A percentile compares a stretch with the other conserved stretches of the same genome.
Conservation (phyloP, 2,329 filamentous ascomycete genomes). For the Neopestalotiopsis clavispora region DNA sequence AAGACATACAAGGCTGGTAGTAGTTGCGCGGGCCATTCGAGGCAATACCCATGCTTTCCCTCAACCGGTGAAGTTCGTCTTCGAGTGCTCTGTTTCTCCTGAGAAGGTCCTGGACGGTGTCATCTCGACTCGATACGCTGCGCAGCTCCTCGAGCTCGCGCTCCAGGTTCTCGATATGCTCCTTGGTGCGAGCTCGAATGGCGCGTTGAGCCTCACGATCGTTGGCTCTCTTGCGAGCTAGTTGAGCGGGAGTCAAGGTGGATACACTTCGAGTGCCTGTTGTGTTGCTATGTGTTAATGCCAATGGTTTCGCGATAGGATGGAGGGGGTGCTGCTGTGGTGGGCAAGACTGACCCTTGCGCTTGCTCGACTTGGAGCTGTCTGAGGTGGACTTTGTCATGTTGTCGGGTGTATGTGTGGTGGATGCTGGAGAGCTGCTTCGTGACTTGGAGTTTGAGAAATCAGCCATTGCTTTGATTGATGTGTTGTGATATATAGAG, state of each 20-base stretch:
- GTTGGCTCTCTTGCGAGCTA: conserved; percentile 89
- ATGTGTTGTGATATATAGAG: conserved; percentile 14
- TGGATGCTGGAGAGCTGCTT: conserved; percentile 20
- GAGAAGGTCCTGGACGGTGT: conserved; percentile 56
- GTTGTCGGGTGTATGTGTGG: conserved; percentile 19
- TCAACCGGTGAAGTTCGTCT: conserved; percentile 53
- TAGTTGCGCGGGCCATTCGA: conserved; percentile 28
- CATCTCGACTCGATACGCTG: conserved; percentile 51
- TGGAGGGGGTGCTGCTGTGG: not conserved
- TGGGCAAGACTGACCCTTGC: conserved; percentile 34
- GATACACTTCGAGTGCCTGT: conserved; percentile 77
- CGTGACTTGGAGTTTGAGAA: conserved; percentile 16
- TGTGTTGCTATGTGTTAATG: conserved; percentile 1
- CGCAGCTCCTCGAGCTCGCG: conserved; percentile 74
- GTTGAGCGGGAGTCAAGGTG: conserved; percentile 84
- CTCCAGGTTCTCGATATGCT: conserved; percentile 82
- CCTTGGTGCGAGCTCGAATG: conserved; percentile 84
- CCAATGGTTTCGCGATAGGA: not conserved
- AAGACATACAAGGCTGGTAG: conserved; percentile 33
- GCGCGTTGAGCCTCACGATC: conserved; percentile 89
- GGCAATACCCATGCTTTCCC: conserved; percentile 50
- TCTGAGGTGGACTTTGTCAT: conserved; percentile 29
- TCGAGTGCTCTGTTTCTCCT: conserved; percentile 59
- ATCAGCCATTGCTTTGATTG: conserved; percentile 21
- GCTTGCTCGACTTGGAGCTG: conserved; percentile 27